Evolutionary conservation across 2,329 filamentous ascomycete species (phyloP).

Genomic region (Mollisia scopiformis): DNA sequence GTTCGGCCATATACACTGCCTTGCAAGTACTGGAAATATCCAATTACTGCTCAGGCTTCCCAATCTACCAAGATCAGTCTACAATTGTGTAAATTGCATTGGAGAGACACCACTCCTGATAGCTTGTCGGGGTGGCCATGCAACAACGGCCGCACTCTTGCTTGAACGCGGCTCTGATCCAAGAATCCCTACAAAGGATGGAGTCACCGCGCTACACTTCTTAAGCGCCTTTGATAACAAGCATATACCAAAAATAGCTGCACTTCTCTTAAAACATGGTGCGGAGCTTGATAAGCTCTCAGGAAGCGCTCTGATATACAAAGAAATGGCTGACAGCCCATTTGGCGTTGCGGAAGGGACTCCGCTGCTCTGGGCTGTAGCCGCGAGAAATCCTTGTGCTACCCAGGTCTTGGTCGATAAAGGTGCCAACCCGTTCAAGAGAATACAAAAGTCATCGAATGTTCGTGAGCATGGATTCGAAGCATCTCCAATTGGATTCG

Average conservation of each 20-base stretch:
- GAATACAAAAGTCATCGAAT: too few relatives aligned
- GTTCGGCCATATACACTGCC: too few relatives aligned
- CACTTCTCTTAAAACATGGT: not conserved
- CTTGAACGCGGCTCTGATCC: not conserved
- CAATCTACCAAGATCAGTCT: too few relatives aligned
- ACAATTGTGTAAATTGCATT: too few relatives aligned
- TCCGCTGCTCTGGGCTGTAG: not conserved
- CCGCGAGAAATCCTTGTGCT: not conserved
- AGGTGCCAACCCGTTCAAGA: not conserved
- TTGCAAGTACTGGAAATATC: too few relatives aligned
- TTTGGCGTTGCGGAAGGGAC: not conserved
- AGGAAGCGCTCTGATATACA: not conserved
- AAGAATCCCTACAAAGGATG: not conserved
- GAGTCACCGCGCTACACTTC: not conserved
- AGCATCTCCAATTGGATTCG: not conserved
- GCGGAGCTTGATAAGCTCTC: not conserved
- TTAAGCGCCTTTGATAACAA: not conserved
- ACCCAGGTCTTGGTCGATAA: not conserved
- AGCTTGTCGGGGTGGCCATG: not conserved
- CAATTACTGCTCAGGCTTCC: too few relatives aligned
- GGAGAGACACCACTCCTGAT: not conserved
- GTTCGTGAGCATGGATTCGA: not conserved
- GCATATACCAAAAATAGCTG: not conserved
- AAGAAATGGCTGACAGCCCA: not conserved
- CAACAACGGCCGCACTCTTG: not conserved